Base-by-base conservation (phyloP, 331 rosid genomes). In the Arachis monticola region DNA sequence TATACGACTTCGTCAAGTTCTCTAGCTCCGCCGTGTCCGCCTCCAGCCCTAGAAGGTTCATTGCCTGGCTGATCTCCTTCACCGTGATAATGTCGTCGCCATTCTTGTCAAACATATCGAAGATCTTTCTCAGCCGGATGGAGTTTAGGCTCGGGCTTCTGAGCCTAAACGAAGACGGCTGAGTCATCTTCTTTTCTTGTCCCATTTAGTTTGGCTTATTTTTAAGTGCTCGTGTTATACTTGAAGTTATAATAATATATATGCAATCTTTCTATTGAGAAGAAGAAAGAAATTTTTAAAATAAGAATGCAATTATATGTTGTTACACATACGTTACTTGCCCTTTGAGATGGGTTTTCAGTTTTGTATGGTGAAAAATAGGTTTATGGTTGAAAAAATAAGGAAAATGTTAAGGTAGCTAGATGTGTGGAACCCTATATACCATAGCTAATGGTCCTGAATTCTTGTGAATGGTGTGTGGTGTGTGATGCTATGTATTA, bases 31-130 rank as follows among this genome's bases (percentile, higher is more conserved):
- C 8, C 14, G 55, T 11, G 6, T 91, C 93, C 0, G 81, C 84
- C 0, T 88, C 92, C 10, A 93, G 44, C 4, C 98, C 98, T 3
- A 93, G 79, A 0, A 82, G 80, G 9, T 13, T 64, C 2, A 93
- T 79, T 0, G 96, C 96, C 10, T 84, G 87, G 59, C 66, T 70
- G 1, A 93, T 86, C 75, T 93, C 98, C 0, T 73, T 58, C 6
- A 74, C 87, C 0, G 89, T 87, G 35, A 93, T 85, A 31, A 78
- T 38, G 3, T 83, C 84, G 73, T 91, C 98, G 0, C 74, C 79
- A 79, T 93, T 88, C 68, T 88, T 85, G 83, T 93, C 98, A 47
- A 88, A 93, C 56, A 88, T 64, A 10, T 93, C 93, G 11, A 91
- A 93, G 32, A 93, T 83, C 17, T 96, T 92, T 2, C 91, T 86